A percentile compares a stretch with the other conserved stretches of the same genome.
Evolutionary conservation across 2,329 filamentous ascomycete genomes (phyloP).

Genomic region (Emydomyces testavorans): DNA sequence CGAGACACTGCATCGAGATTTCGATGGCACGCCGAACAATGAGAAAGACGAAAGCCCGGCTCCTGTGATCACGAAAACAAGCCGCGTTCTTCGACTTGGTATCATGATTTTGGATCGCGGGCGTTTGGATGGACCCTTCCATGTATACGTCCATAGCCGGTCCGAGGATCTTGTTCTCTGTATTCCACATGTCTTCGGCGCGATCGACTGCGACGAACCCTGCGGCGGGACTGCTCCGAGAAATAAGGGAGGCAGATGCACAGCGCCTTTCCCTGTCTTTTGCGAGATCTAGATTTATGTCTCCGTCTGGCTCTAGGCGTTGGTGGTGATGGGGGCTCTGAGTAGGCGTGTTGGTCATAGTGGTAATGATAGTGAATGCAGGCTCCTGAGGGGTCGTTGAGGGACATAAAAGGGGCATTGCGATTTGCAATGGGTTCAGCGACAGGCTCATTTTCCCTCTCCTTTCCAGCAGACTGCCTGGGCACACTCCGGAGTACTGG

Average conservation of each 20-base stretch:
- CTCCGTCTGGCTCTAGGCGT: neutral
- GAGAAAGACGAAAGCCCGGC: neutral
- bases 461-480: neutral
- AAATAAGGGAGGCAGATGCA: slow-evolving; percentile 8
- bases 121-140: neutral
- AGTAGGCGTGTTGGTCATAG: slow-evolving; percentile 26
- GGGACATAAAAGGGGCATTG: neutral
- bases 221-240: neutral
- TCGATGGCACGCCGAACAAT: neutral
- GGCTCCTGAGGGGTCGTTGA: slow-evolving; percentile 11
- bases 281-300: neutral
- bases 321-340: neutral
- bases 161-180: neutral
- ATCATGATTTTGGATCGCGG: neutral
- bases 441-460: neutral
- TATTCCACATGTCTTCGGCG: neutral
- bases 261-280: neutral
- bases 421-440: neutral
- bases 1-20: slow-evolving; percentile 9
- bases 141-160: neutral
- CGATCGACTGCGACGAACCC: neutral
- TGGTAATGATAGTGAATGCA: slow-evolving; percentile 34
- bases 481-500: neutral
- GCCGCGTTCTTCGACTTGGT: neutral
- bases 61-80: neutral